Evolutionary conservation across 352 stramenopile species (phyloP).

Genomic region (Pythium sp.): DNA sequence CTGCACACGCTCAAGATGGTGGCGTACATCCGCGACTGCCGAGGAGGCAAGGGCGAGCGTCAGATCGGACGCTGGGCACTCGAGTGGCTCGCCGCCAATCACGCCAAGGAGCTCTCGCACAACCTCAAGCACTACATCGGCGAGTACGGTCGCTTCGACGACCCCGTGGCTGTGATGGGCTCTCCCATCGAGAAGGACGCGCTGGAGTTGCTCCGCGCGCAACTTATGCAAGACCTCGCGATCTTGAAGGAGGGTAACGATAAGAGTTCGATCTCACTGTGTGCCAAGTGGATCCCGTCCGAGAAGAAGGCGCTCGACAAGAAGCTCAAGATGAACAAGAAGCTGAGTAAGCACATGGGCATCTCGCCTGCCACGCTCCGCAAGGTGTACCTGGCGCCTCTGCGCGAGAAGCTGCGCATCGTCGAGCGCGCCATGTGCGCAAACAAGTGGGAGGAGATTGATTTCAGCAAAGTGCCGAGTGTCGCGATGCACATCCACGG

Average conservation of each 20-base stretch:
- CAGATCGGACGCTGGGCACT: slow-evolving; percentile 34
- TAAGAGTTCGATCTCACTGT: slow-evolving; percentile 31
- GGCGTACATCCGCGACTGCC: slow-evolving; percentile 48
- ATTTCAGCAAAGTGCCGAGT: slow-evolving; percentile 39
- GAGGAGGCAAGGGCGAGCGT: slow-evolving; percentile 51
- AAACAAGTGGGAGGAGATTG: slow-evolving; percentile 45
- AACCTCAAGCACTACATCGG: slow-evolving; percentile 42
- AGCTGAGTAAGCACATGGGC: slow-evolving; percentile 44
- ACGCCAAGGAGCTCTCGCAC: slow-evolving; percentile 34
- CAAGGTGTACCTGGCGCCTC: slow-evolving; percentile 43
- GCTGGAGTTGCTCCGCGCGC: slow-evolving; percentile 33
- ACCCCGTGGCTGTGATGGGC: slow-evolving; percentile 39
- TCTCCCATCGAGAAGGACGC: slow-evolving; percentile 35
- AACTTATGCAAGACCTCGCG: slow-evolving; percentile 32
- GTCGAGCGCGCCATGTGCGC: slow-evolving; percentile 49
- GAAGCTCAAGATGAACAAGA: slow-evolving; percentile 46
- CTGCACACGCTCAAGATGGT: slow-evolving; percentile 56
- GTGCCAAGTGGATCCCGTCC: slow-evolving; percentile 57
- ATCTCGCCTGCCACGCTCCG: slow-evolving; percentile 35
- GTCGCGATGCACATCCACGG: slow-evolving; percentile 50
- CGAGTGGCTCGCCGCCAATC: slow-evolving; percentile 32
- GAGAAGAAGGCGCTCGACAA: slow-evolving; percentile 60
- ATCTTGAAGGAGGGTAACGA: slow-evolving; percentile 17
- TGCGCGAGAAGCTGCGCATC: slow-evolving; percentile 36
- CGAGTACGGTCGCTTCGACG: slow-evolving; percentile 52